Evolutionary conservation across 1,284 basidiomycete genomes (phyloP).

Genomic region (Sporisorium iseilematis-ciliati): DNA sequence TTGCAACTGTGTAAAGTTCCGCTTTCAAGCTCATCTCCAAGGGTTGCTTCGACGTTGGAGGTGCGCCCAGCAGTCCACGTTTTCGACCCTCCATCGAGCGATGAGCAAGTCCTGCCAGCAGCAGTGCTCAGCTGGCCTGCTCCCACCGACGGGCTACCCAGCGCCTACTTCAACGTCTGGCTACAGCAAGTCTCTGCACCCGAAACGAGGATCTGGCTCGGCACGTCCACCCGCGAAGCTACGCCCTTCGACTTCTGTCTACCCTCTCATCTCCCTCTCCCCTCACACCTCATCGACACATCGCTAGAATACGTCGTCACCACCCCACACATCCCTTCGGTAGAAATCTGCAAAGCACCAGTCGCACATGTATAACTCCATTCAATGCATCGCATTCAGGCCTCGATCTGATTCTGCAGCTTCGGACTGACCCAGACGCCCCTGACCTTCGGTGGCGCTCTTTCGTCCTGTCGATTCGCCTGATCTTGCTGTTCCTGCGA

Average conservation of each 20-base stretch:
- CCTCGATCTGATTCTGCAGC: constrained; percentile 29
- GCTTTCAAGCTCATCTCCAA: background rate
- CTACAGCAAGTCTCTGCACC: constrained; percentile 18
- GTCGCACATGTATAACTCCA: constrained; percentile 4
- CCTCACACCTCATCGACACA: background rate
- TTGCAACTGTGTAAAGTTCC: constrained; percentile 11
- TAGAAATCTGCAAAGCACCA: constrained; percentile 3
- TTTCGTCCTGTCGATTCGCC: constrained; percentile 37
- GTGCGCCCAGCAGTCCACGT: constrained; percentile 5
- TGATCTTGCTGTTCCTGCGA: constrained; percentile 22
- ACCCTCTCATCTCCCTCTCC: constrained; percentile 8
- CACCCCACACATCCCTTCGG: constrained; percentile 5
- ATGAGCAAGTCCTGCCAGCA: background rate
- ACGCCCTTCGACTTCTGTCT: constrained; percentile 32
- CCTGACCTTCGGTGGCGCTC: constrained; percentile 34
- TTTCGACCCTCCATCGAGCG: background rate
- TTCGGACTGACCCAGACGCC: constrained; percentile 48
- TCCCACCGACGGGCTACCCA: background rate
- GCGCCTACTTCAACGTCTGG: constrained; percentile 31
- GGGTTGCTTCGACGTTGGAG: background rate
- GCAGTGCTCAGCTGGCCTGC: constrained; percentile 15
- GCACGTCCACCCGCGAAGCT: constrained; percentile 45
- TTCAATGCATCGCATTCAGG: background rate
- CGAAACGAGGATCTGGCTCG: constrained; percentile 25
- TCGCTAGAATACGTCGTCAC: constrained; percentile 26